A percentile compares a stretch with the other conserved stretches of the same genome.
Conservation (phyloP, 2,329 filamentous ascomycete species). For the Drechslera avenae region DNA sequence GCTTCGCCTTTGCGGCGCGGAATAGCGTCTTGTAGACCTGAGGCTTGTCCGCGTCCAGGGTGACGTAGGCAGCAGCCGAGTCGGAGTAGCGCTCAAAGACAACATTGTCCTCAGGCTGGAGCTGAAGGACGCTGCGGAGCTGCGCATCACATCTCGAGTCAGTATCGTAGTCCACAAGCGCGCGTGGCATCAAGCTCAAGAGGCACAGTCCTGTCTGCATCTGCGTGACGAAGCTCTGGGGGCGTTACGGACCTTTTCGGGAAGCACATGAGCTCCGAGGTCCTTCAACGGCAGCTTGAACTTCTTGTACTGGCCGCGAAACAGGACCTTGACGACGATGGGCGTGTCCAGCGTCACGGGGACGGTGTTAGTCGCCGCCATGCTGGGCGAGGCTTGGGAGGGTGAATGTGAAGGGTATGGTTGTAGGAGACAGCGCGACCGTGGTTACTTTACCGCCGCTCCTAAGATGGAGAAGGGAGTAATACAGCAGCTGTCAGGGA, state of each 20-base stretch:
- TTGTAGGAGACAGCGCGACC: constrained; percentile 14
- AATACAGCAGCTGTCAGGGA: constrained; percentile 10
- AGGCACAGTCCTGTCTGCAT: neutral
- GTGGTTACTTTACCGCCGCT: constrained; percentile 9
- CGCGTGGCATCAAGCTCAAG: neutral
- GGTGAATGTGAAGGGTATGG: constrained; percentile 31
- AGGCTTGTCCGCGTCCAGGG: constrained; percentile 75
- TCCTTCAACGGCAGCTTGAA: constrained; percentile 91
- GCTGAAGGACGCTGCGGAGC: constrained; percentile 69
- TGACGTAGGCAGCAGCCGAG: constrained; percentile 80
- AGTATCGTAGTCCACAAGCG: constrained; percentile 13
- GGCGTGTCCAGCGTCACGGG: constrained; percentile 68
- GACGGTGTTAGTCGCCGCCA: constrained; percentile 48
- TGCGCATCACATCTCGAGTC: constrained; percentile 19
- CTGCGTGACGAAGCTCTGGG: neutral
- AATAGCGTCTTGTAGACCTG: constrained; percentile 96
- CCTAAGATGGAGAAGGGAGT: neutral
- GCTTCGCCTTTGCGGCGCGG: constrained; percentile 95
- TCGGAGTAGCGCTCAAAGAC: constrained; percentile 94
- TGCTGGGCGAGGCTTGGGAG: constrained; percentile 43
- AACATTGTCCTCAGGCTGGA: constrained; percentile 66
- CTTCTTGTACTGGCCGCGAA: constrained; percentile 75
- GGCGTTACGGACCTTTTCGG: constrained; percentile 74
- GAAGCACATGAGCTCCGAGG: constrained; percentile 73
- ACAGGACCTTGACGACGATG: constrained; percentile 84